Conservation (phyloP, 2,329 filamentous ascomycete species). For the Fusarium avenaceum region DNA sequence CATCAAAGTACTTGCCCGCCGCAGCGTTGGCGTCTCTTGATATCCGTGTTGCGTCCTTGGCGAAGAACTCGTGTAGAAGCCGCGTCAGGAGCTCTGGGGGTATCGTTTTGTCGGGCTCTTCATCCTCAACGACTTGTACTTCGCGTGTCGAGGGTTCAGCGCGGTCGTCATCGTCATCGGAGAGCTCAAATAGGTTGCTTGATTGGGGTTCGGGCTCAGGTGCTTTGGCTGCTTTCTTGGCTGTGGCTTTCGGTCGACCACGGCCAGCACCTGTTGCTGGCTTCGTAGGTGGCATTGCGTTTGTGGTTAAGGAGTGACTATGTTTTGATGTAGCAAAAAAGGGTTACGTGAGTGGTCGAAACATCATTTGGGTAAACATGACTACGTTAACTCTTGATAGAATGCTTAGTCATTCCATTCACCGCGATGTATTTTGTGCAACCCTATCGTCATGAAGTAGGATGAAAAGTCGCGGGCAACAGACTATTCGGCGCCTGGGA, state of each 20-base stretch:
- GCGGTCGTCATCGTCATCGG: constrained; percentile 48
- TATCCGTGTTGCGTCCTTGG: constrained; percentile 77
- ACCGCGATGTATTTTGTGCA: neutral
- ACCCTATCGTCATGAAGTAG: neutral
- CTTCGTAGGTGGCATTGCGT: constrained; percentile 59
- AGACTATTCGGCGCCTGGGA: neutral
- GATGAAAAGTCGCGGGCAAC: neutral
- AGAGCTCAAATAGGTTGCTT: constrained; percentile 56
- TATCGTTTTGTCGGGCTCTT: constrained; percentile 65
- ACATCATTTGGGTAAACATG: neutral
- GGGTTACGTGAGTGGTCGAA: no score
- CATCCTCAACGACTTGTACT: constrained; percentile 46
- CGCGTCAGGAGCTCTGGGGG: constrained; percentile 80
- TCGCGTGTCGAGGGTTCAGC: constrained; percentile 40
- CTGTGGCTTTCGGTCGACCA: constrained; percentile 53
- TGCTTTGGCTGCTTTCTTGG: constrained; percentile 43
- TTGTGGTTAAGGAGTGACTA: neutral
- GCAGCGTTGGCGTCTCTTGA: constrained; percentile 82
- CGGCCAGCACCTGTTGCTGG: constrained; percentile 54
- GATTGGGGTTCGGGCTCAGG: constrained; percentile 48
- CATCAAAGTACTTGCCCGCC: constrained; percentile 87
- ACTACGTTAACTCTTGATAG: neutral
- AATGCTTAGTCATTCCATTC: constrained; percentile 30
- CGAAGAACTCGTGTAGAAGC: constrained; percentile 84
- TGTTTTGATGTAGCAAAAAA: neutral